Conservation (phyloP, 495 filamentous ascomycete genomes). For the Cryomyces minteri region DNA sequence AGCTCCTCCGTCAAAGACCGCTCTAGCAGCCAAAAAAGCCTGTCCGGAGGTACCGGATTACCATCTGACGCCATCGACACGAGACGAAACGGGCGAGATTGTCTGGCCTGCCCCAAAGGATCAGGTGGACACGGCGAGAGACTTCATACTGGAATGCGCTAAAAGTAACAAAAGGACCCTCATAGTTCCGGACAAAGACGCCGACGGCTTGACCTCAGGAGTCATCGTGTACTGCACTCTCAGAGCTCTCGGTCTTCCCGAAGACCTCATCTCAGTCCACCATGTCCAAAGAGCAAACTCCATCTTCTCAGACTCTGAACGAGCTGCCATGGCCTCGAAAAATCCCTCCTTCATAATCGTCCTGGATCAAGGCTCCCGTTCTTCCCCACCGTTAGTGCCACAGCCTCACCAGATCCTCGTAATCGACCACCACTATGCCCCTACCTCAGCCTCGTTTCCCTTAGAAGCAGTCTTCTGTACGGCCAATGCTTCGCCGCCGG, state of each 20-base stretch:
- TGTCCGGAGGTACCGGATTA: slow-evolving; percentile 16
- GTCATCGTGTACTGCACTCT: slow-evolving; percentile 37
- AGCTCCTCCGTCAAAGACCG: slow-evolving; percentile 1
- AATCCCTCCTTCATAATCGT: too few relatives aligned
- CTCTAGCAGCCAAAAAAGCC: slow-evolving; percentile 10
- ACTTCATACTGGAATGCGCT: slow-evolving; percentile 30
- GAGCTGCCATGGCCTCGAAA: slow-evolving; percentile 24
- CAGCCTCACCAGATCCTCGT: slow-evolving; percentile 24
- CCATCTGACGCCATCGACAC: slow-evolving; percentile 13
- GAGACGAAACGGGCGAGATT: slow-evolving; percentile 23
- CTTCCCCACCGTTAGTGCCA: slow-evolving; percentile 27
- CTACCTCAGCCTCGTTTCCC: slow-evolving; percentile 32
- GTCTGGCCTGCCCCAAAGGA: slow-evolving; percentile 34
- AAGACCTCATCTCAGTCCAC: slow-evolving; percentile 28
- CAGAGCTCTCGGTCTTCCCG: slow-evolving; percentile 27
- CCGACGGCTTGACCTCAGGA: slow-evolving; percentile 39
- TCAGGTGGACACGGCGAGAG: slow-evolving; percentile 27
- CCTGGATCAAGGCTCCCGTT: slow-evolving; percentile 39
- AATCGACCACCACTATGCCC: slow-evolving; percentile 37
- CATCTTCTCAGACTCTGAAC: slow-evolving; percentile 28
- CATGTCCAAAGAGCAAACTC: slow-evolving; percentile 31
- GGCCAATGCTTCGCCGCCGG: slow-evolving; percentile 35
- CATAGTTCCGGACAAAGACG: slow-evolving; percentile 43
- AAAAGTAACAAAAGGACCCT: slow-evolving; percentile 18
- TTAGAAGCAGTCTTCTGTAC: slow-evolving; percentile 27